These are phyloP conservation scores for Lumnitzera littorea DNA, from an alignment of 345 rosid species.

Conservation along the genomic window DNA sequence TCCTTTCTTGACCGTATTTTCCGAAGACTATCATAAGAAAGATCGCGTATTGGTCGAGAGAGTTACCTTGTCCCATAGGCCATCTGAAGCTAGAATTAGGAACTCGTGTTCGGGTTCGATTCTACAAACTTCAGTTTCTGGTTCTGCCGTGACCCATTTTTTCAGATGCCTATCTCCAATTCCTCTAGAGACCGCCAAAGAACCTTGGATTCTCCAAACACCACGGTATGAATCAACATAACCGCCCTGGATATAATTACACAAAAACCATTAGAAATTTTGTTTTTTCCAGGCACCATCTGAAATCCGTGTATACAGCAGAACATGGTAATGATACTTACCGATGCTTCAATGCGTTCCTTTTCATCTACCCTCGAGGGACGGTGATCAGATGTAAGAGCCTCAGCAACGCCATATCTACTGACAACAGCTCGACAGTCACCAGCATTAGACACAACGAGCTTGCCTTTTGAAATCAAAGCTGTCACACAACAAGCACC, in stretches of 20 bases:
- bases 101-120: slow-evolving; percentile 57
- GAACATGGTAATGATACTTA: slow-evolving; percentile 18
- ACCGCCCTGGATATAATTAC: slow-evolving; percentile 46
- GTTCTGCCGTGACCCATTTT: slow-evolving; percentile 85
- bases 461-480: slow-evolving; percentile 51
- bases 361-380: slow-evolving; percentile 78
- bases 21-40: neutral
- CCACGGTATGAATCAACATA: slow-evolving; percentile 74
- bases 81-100: slow-evolving; percentile 92
- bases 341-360: slow-evolving; percentile 56
- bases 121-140: slow-evolving; percentile 49
- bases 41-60: neutral
- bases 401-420: slow-evolving; percentile 59
- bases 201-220: slow-evolving; percentile 85
- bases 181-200: slow-evolving; percentile 78
- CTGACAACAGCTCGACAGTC: slow-evolving; percentile 95
- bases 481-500: slow-evolving; percentile 94
- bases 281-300: neutral
- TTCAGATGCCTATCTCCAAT: slow-evolving; percentile 75
- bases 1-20: too few relatives aligned
- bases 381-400: slow-evolving; percentile 80
- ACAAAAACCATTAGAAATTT: slow-evolving; percentile 1
- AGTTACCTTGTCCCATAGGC: slow-evolving; percentile 91
- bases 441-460: slow-evolving; percentile 77
- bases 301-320: neutral